These are phyloP conservation scores for Triangularia verruculosa DNA, from an alignment of 2,329 filamentous ascomycete genomes.

Conservation along the genomic window DNA sequence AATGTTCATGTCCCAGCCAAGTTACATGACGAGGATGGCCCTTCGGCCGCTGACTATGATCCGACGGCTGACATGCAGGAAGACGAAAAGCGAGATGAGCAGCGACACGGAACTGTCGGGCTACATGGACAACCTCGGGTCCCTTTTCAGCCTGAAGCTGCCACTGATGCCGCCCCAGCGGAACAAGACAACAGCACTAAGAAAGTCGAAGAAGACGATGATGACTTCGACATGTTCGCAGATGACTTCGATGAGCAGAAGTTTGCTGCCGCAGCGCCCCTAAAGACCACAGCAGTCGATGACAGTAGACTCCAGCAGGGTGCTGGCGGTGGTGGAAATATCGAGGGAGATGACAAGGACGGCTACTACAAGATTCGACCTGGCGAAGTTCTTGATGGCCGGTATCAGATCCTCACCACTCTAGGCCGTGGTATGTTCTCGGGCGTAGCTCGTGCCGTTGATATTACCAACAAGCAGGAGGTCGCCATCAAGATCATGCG, in stretches of 20 bases:
- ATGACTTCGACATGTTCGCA: slow-evolving; percentile 87
- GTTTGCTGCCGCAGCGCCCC: slow-evolving; percentile 49
- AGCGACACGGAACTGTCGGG: slow-evolving; percentile 56
- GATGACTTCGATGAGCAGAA: slow-evolving; percentile 70
- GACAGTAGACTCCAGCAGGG: slow-evolving; percentile 47
- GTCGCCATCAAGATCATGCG: slow-evolving; percentile 98
- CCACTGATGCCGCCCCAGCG: slow-evolving; percentile 23
- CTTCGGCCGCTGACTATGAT: slow-evolving; percentile 91
- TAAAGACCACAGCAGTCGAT: slow-evolving; percentile 34
- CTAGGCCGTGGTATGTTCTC: slow-evolving; percentile 96
- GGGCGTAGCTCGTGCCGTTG: slow-evolving; percentile 84
- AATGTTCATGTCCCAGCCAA: slow-evolving; percentile 52
- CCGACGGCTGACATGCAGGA: slow-evolving; percentile 85
- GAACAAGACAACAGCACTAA: slow-evolving; percentile 32
- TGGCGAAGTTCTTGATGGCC: slow-evolving; percentile 82
- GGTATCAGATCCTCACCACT: slow-evolving; percentile 84
- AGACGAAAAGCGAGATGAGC: slow-evolving; percentile 69
- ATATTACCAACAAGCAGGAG: slow-evolving; percentile 68
- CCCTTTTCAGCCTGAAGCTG: slow-evolving; percentile 20
- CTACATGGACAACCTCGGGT: slow-evolving; percentile 43
- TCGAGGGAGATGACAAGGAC: slow-evolving; percentile 91
- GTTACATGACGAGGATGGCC: slow-evolving; percentile 59
- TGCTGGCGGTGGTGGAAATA: slow-evolving; percentile 61
- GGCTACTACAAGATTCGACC: slow-evolving; percentile 95
- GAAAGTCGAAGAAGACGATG: slow-evolving; percentile 57